Conservation (phyloP, 164 flowering plant species). For the Umbilicus rupestris region DNA sequence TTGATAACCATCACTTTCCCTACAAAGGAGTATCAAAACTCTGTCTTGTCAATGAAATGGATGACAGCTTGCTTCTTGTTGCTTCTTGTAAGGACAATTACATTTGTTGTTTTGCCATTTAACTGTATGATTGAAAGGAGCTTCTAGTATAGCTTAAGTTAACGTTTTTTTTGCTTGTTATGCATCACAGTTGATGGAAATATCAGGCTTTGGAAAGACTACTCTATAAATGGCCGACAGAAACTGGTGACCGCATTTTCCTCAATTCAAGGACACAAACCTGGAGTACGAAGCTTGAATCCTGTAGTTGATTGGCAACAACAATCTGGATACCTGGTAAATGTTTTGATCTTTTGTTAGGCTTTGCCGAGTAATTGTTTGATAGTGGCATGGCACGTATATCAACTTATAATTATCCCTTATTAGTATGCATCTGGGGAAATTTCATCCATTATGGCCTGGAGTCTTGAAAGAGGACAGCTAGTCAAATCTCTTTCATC, state of each 20-base stretch:
- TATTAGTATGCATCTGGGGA: slow-evolving; percentile 84
- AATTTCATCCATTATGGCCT: slow-evolving; percentile 67
- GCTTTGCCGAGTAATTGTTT: not conserved
- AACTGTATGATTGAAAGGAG: not conserved
- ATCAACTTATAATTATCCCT: not conserved
- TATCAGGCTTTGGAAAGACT: slow-evolving; percentile 90
- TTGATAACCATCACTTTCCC: slow-evolving; percentile 76
- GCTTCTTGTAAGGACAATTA: slow-evolving; percentile 69
- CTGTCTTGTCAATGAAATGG: slow-evolving; percentile 88
- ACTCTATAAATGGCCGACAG: slow-evolving; percentile 48
- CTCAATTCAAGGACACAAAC: slow-evolving; percentile 79
- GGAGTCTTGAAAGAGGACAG: slow-evolving; percentile 96
- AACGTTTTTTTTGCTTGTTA: slow-evolving; percentile 6
- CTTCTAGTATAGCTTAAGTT: not conserved
- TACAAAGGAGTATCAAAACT: slow-evolving; percentile 88
- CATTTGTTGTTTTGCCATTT: slow-evolving; percentile 11
- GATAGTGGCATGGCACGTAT: not conserved
- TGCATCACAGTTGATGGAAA: slow-evolving; percentile 64
- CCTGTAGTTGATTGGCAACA: slow-evolving; percentile 99
- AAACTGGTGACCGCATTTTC: slow-evolving; percentile 92
- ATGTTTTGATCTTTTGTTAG: slow-evolving; percentile 1
- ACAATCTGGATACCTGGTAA: slow-evolving; percentile 89
- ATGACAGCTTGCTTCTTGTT: slow-evolving; percentile 90
- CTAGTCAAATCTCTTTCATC: slow-evolving; percentile 59
- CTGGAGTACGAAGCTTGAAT: slow-evolving; percentile 60